A percentile compares a stretch with the other conserved stretches of the same genome.
phyloP scores from a whole-genome alignment of 495 filamentous ascomycete species.

The Podospora bellae-mahoneyi region DNA sequence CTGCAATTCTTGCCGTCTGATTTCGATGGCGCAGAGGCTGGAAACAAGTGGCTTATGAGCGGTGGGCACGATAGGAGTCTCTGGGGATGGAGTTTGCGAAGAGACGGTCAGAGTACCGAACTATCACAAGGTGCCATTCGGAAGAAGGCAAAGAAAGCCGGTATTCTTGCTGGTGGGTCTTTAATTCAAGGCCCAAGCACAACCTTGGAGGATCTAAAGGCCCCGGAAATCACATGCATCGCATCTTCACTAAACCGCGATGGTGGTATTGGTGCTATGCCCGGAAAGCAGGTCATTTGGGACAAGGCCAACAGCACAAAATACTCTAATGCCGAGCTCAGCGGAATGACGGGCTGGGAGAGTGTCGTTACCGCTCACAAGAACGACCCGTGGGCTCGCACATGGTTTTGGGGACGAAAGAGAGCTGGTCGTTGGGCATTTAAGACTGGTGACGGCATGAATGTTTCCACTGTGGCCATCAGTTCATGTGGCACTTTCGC shows the following conservation, averaged over 20 bases:
- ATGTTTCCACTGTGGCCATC: constrained; percentile 84
- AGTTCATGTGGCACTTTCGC: constrained; percentile 92
- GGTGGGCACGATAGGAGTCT: constrained; percentile 82
- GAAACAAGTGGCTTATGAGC: constrained; percentile 92
- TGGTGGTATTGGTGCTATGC: constrained; percentile 78
- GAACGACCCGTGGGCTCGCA: constrained; percentile 77
- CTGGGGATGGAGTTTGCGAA: constrained; percentile 91
- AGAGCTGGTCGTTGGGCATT: constrained; percentile 91
- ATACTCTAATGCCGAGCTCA: constrained; percentile 55
- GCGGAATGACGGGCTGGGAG: constrained; percentile 85
- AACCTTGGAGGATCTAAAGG: constrained; percentile 72
- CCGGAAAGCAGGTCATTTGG: constrained; percentile 70
- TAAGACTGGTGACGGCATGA: constrained; percentile 74
- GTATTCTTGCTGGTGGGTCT: constrained; percentile 54
- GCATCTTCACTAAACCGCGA: constrained; percentile 89
- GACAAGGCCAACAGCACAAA: constrained; percentile 63
- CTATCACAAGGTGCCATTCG: constrained; percentile 82
- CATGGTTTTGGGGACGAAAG: constrained; percentile 97
- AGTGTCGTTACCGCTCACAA: constrained; percentile 93
- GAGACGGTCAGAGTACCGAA: constrained; percentile 91
- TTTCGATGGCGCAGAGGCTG: constrained; percentile 81
- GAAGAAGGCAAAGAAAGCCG: constrained; percentile 79
- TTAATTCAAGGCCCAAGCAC: constrained; percentile 51
- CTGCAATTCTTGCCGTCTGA: constrained; percentile 79
- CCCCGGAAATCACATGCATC: constrained; percentile 83